These are phyloP conservation scores for Rosa hybrid DNA, from an alignment of 331 rosid genomes.

Conservation along the genomic window DNA sequence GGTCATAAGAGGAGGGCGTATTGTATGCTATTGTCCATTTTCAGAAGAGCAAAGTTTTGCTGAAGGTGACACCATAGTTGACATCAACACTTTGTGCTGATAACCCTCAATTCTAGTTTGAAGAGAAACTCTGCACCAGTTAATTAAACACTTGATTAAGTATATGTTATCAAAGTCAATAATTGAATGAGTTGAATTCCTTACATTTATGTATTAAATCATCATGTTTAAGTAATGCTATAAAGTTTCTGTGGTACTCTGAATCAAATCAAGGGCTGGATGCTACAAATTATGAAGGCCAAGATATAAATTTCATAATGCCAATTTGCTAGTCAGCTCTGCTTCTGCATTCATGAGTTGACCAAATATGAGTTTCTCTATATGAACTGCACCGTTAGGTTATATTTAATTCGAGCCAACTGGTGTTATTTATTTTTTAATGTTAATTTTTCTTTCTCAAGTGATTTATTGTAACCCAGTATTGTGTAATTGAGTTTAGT, in stretches of 20 bases:
- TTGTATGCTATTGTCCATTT: background rate
- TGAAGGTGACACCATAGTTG: background rate
- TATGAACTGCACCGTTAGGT: background rate
- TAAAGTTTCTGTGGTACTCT: background rate
- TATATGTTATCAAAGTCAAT: background rate
- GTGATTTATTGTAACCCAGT: background rate
- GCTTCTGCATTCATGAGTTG: background rate
- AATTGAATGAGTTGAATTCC: background rate
- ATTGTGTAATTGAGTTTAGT: background rate
- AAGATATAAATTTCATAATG: background rate
- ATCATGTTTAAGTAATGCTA: background rate
- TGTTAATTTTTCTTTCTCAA: background rate
- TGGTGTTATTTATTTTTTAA: background rate
- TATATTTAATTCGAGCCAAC: background rate
- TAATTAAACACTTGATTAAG: background rate
- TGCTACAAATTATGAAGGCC: background rate
- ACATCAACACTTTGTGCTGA: background rate
- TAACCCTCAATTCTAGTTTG: background rate
- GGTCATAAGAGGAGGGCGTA: background rate
- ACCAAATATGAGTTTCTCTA: background rate
- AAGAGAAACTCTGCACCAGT: background rate
- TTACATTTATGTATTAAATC: background rate
- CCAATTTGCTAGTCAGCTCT: background rate
- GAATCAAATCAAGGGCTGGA: background rate
- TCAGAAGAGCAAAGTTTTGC: background rate